Conservation (phyloP, 352 stramenopile species). For the Phytophthora parvispora region DNA sequence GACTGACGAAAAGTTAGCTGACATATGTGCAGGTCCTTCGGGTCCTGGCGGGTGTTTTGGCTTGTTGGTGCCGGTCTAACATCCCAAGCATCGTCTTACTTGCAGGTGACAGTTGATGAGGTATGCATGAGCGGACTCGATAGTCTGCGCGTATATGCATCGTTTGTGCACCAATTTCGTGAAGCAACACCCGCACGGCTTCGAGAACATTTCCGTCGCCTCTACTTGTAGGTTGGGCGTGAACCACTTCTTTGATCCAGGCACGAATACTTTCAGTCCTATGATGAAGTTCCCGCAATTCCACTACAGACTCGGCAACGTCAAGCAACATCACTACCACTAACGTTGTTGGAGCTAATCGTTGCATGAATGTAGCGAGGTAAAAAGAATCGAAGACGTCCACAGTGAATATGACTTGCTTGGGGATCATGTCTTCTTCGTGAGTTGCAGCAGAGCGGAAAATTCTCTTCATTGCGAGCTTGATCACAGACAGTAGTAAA, state of each 20-base stretch:
- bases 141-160: neutral
- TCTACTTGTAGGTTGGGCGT: neutral
- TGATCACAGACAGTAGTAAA: neutral
- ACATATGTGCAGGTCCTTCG: neutral
- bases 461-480: neutral
- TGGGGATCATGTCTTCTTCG: neutral
- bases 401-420: neutral
- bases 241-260: neutral
- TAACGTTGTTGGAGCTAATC: neutral
- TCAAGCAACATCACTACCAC: neutral
- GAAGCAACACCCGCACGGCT: neutral
- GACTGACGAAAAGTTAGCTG: neutral
- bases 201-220: neutral
- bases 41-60: neutral
- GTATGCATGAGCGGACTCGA: neutral
- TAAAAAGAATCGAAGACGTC: conserved; percentile 7
- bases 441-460: neutral
- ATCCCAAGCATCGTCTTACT: neutral
- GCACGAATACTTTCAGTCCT: neutral
- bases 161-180: neutral
- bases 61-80: neutral
- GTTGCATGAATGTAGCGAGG: conserved; percentile 2
- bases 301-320: neutral
- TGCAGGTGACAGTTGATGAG: neutral
- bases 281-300: neutral